Base-by-base conservation (phyloP, 116 monocot genomes). In the Phalaenopsis hybrid region DNA sequence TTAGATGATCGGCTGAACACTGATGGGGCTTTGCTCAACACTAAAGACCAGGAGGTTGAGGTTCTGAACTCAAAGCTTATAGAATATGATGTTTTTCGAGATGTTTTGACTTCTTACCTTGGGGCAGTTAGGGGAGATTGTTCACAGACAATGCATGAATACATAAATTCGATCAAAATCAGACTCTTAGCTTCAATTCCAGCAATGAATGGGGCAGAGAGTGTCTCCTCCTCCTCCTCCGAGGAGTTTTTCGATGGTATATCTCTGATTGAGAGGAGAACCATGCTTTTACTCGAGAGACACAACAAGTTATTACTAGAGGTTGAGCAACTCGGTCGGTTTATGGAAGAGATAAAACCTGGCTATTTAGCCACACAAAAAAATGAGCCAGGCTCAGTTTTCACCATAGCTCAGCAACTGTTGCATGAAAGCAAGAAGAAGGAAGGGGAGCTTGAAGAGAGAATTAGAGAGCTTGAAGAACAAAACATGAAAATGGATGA, bases 1-100 rank as follows among this genome's bases (percentile, higher is more conserved):
- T 13, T 88, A 12, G 87, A 84, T 78, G 85, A 89, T 50, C 85
- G 81, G 46, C 51, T 73, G 33, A 87, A 84, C 57, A 84, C 67
- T 13, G 90, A 83, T 59, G 79, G 45, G 18, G 28, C 83, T 45
- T 46, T 86, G 80, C 70, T 91, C 17, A 43, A 76, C 82, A 20
- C 82, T 21, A 96, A 92, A 80, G 89, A 93, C 41, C 84, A 90
- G 79, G 91, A 94, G 74, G 87, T 94, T 34, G 91, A 94, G 50
- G 81, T 86, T 59, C 89, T 96, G 17, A 87, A 86, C 76, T 70
- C 51, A 17, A 92, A 87, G 61, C 76, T 85, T 23, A 75, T 82
- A 4, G 88, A 90, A 74, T 83, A 69, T 45, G 80, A 79, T 50
- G 67, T 94, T n/a, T 92, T 87, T 33, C 85, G 75, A 18, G 89